Base-by-base conservation (phyloP, 441 rosid species). In the Populus hybrid region DNA sequence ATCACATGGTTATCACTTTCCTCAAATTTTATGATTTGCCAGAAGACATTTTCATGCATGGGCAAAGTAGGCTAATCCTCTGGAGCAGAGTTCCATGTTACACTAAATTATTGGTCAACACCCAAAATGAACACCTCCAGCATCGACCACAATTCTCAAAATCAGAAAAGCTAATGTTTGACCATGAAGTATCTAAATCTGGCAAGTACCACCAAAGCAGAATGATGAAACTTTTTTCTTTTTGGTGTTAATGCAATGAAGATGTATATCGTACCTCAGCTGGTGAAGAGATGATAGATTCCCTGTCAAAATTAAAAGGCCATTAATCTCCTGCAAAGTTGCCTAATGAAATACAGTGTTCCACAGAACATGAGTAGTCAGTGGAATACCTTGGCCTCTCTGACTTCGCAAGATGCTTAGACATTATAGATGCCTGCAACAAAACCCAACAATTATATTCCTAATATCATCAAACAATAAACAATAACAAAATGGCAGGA, bases 371-470 rank as follows among this genome's bases (percentile, higher is more conserved):
- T 72, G 18, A 71, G 67, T 61, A 19, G 40, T 11, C n/a, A 38
- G 65, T 16, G n/a, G 21, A 75, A 70, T 88, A 91, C 86, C 94
- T 91, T 83, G 92, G 88, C 81, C 92, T 84, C 38, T 90, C 97
- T 28, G 90, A 82, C 83, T 89, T 91, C 1, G 91, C 85, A 66
- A 91, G 87, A 87, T 88, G 94, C 78, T 90, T 90, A 42, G 94
- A 87, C 97, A 90, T 92, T 74, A 92, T 85, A 65, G 87, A 91
- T 75, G 92, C 95, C 93, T 92, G 82, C 84, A 85, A 76, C 40
- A 46, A 67, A 57, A 59, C 64, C 70, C 32, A 8, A 65, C 50
- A 40, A 42, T 67, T 28, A 66, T 7, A 10, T 78, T 24, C 38
- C 36, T 24, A 69, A 14, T 75, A 71, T 53, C 69, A 61, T 21